Percentiles rank a stretch among this genome's conserved stretches.
These are phyloP conservation scores for Trichoderma koningii DNA, from an alignment of 2,329 filamentous ascomycete genomes.

Conservation along the genomic window DNA sequence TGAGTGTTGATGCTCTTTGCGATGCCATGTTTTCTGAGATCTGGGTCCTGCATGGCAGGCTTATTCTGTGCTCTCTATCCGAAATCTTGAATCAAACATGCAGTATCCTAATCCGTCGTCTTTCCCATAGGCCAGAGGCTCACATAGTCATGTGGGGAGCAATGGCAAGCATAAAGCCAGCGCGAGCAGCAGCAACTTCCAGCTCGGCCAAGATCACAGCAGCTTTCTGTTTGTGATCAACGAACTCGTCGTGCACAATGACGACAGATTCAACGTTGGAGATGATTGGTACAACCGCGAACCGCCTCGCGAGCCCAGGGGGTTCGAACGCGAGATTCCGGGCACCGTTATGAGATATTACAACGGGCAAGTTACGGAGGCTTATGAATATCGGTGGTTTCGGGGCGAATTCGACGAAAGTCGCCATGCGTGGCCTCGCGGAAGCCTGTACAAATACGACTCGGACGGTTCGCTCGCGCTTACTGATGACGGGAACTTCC, in stretches of 20 bases:
- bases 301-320: constrained; percentile 34
- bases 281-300: constrained; percentile 37
- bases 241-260: constrained; percentile 32
- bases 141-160: not conserved
- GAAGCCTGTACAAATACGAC: not conserved
- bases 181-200: not conserved
- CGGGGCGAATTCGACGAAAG: not conserved
- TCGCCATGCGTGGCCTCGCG: not conserved
- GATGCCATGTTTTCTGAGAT: not conserved
- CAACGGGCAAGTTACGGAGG: constrained; percentile 36
- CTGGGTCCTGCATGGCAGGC: not conserved
- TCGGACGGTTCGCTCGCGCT: not conserved
- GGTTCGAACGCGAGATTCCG: constrained; percentile 35
- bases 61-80: not conserved
- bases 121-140: not conserved
- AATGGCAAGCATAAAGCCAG: not conserved
- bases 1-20: not conserved
- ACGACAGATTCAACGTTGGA: constrained; percentile 26
- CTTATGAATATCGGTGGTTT: constrained; percentile 32
- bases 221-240: constrained; percentile 47
- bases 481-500: not conserved
- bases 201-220: constrained; percentile 4
- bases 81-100: not conserved
- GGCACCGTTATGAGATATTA: constrained; percentile 44
- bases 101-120: not conserved